A percentile compares a stretch with the other conserved stretches of the same genome.
phyloP scores from a whole-genome alignment of 306 rosid genomes.

The Malus orientalis region DNA sequence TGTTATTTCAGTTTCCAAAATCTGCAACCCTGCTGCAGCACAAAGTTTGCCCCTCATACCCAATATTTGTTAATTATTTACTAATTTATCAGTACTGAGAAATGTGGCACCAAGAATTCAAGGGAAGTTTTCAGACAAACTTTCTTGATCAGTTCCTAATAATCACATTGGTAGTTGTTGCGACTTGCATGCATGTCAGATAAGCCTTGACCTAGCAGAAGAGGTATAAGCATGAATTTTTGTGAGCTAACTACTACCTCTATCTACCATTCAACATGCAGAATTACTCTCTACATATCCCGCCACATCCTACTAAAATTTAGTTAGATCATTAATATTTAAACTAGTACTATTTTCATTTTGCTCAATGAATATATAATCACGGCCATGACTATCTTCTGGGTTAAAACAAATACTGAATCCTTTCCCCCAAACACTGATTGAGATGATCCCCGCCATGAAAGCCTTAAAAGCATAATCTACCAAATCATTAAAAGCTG shows the following conservation, averaged over 20 bases:
- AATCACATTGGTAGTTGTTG: not conserved
- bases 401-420: too few species aligned
- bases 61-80: not conserved
- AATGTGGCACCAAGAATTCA: slow-evolving; percentile 3
- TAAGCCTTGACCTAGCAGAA: not conserved
- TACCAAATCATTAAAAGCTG: too few species aligned
- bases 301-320: not conserved
- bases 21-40: not conserved
- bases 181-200: not conserved
- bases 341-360: not conserved
- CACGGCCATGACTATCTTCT: too few species aligned
- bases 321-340: not conserved
- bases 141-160: not conserved
- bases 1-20: not conserved
- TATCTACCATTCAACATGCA: slow-evolving; percentile 9
- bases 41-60: not conserved
- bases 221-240: not conserved
- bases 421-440: too few species aligned
- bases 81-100: not conserved
- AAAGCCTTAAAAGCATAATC: too few species aligned
- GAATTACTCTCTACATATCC: not conserved
- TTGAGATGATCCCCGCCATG: too few species aligned
- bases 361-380: not conserved
- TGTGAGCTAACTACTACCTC: not conserved
- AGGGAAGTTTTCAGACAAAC: not conserved